Conservation (phyloP, 164 flowering plant genomes). For the Vitis vinifera region ASM3070453v1 NC_081822.1:6389001-6389500, state of each 20-base stretch:
- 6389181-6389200: not conserved
- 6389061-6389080: conserved; percentile 24
- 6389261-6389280: conserved; percentile 8
- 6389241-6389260: conserved; percentile 2
- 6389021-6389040: conserved; percentile 24
- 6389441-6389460: not conserved
- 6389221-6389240: not conserved
- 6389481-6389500: too few species aligned
- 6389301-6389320: conserved; percentile 4
- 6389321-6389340: not conserved
- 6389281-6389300: not conserved
- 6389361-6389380: too few species aligned
- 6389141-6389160: conserved; percentile 3
- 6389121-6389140: conserved; percentile 20
- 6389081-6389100: conserved; percentile 22
- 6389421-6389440: too few species aligned
- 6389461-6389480: not conserved
- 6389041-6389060: conserved; percentile 22
- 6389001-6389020: conserved; percentile 26
- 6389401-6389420: too few species aligned
- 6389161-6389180: not conserved
- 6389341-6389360: too few species aligned
- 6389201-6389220: conserved; percentile 15
- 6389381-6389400: too few species aligned
- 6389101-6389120: conserved; percentile 28